Evolutionary conservation across 495 filamentous ascomycete species (phyloP).

Genomic region (Daldinia loculata): DNA sequence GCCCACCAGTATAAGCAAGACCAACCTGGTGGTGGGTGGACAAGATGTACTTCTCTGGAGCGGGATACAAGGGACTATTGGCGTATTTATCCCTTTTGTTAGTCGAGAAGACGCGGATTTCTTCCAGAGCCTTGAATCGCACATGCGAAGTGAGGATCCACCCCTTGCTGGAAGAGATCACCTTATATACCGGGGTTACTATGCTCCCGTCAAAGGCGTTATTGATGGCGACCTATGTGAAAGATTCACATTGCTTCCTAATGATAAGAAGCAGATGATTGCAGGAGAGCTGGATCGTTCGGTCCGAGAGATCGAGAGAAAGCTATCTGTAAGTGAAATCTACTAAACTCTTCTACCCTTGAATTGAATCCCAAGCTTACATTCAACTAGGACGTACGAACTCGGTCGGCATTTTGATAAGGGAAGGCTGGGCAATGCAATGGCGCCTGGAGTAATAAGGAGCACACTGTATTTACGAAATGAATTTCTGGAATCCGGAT

Average conservation of each 20-base stretch:
- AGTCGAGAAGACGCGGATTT: constrained; percentile 95
- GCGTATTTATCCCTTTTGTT: constrained; percentile 88
- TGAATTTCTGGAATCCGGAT: constrained; percentile 5
- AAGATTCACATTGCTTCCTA: constrained; percentile 79
- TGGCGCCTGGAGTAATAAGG: constrained; percentile 20
- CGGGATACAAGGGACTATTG: constrained; percentile 91
- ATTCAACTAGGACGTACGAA: constrained; percentile 77
- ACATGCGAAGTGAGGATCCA: constrained; percentile 82
- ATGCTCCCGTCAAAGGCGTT: constrained; percentile 94
- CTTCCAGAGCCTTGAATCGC: constrained; percentile 91
- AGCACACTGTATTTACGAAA: constrained; percentile 20
- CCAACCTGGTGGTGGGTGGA: constrained; percentile 88
- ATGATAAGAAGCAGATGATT: constrained; percentile 93
- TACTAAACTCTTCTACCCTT: neutral
- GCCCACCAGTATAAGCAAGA: constrained; percentile 88
- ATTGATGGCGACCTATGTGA: constrained; percentile 99
- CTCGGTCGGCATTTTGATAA: constrained; percentile 79
- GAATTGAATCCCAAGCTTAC: constrained; percentile 32
- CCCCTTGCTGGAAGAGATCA: constrained; percentile 93
- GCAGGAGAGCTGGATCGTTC: constrained; percentile 90
- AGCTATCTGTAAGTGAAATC: constrained; percentile 78
- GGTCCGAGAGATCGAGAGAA: constrained; percentile 90
- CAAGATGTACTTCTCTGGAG: constrained; percentile 93
- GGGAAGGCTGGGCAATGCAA: constrained; percentile 15
- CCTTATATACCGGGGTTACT: constrained; percentile 92